Evolutionary conservation across 371 early-diverging fungal genomes (phyloP), one percentile per base, ranked within the genome.

Genomic region (Dichotomocladium elegans): DNA sequence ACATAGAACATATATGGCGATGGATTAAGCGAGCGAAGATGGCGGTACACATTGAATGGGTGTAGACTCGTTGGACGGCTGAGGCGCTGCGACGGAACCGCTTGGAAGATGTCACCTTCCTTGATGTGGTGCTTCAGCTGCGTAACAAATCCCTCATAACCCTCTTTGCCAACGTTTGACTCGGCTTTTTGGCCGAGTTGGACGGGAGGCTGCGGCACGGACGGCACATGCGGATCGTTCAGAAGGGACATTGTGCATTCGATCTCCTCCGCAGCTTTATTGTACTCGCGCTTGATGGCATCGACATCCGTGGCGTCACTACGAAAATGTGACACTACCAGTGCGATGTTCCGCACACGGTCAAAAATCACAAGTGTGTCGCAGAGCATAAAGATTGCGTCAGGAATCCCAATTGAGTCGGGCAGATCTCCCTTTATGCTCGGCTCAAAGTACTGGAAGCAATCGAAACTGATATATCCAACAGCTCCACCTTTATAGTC

Each of bases 1-100:
- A 96, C 83, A 60, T 96, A 97, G 68, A 96, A 98, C 94, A 98
- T 93, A 70, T 98, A 98, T n/a, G 98, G 98, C 4, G 96, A 93
- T 3, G 98, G 98, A 63, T 97, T 98, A 40, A 95, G 74, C n/a
- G 91, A 90, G 35, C 98, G 82, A 57, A 98, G 70, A 49, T 92
- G 87, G 43, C 97, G 84, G 70, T 98, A 98, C 10, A 94, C 94
- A 63, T 96, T 96, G 79, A 98, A 96, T 3, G 97, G 96, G 66
- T 98, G 95, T 25, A 98, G 72, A 3, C 83, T 64, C 1, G 97
- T 94, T 4, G 84, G 84, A 37, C 92, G 91, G 12, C 87, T 79
- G 46, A 96, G 71, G 27, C 97, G 81, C 69, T 96, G 97, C 0
- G 93, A 91, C 0, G 97, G 96, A 1, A 98, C 98, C 0, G 94